phyloP scores from a whole-genome alignment of 1,139 yeast genomes.

The Taphrina populina region DNA sequence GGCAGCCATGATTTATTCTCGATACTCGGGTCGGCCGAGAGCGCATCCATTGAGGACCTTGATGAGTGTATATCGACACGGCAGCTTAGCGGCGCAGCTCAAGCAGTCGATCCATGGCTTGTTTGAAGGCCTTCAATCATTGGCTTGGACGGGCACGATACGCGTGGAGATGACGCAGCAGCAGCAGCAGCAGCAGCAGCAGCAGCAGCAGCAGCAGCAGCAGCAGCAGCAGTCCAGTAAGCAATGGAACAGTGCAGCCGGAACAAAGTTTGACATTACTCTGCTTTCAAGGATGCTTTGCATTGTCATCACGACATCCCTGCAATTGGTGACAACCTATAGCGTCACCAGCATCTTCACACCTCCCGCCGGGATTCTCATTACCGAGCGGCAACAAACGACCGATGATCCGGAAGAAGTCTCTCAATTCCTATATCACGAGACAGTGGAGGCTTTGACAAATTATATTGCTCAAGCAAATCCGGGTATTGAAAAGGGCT shows the following conservation, averaged over 20 bases:
- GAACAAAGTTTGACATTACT: neutral
- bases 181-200: no score
- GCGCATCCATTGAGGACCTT: slow-evolving; percentile 9
- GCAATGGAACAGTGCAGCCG: slow-evolving; percentile 1
- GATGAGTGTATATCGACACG: slow-evolving; percentile 7
- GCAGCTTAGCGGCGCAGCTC: neutral
- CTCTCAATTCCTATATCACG: no score
- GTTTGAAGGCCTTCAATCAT: neutral
- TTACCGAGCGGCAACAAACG: neutral
- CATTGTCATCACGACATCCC: neutral
- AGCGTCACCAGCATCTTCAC: neutral
- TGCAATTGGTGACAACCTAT: slow-evolving; percentile 5
- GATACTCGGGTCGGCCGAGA: neutral
- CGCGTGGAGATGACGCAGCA: no score
- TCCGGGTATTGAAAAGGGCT: no score
- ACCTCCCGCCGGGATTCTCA: neutral
- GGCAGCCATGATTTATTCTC: slow-evolving; percentile 9
- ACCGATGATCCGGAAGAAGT: slow-evolving; percentile 6
- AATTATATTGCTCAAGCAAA: no score
- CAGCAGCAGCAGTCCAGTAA: no score
- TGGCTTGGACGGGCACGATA: no score
- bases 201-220: no score
- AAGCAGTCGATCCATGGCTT: neutral
- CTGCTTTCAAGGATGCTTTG: neutral
- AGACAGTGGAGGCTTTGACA: no score